Base-by-base conservation (phyloP, 768 basidiomycete species). In the Ramaria sp. region DNA sequence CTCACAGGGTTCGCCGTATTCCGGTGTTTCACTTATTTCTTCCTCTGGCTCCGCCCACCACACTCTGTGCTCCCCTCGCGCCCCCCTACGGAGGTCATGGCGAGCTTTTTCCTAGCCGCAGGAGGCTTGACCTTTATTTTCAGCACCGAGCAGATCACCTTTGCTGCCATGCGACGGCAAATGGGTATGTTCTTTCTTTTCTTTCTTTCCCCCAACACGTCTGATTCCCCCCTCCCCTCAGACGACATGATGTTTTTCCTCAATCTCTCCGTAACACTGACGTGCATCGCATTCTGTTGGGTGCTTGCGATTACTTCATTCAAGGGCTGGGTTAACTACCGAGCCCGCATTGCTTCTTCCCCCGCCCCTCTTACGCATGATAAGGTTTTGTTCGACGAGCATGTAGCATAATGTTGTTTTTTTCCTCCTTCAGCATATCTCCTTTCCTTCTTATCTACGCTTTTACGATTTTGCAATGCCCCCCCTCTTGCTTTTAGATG, bases 81-180 rank as follows among this genome's bases (percentile, higher is more conserved):
- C 8, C 95, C 95, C 5, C 95, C 94, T 0, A 94, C 94, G 0
- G 95, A 98, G 71, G 85, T 85, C 5, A 69, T 98, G 38, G 88
- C 85, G 15, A 79, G 88, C 56, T 88, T 97, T 69, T 87, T 86
- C 70, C 73, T 94, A 48, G 79, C 92, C 6, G 85, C 84, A 52
- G 94, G 94, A 44, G 95, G 95, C 9, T 66, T 97, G 55, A 76
- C 83, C 48, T 97, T 97, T 70, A 88, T 94, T 66, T 78, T 92
- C 56, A 90, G 87, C 34, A 85, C 85, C 7, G 93, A 97, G 69
- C 90, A 95, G 62, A 66, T 97, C 20, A 88, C 88, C 3, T 78
- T 88, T 58, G 86, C 88, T 12, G 92, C 93, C 16, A 96, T 97
- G 92, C 76, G 94, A 55, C 74, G 82, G 63, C 88, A 88, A 81